Base-by-base conservation (phyloP, 805 yeast species). In the Saccharomycopsis olivae region DNA sequence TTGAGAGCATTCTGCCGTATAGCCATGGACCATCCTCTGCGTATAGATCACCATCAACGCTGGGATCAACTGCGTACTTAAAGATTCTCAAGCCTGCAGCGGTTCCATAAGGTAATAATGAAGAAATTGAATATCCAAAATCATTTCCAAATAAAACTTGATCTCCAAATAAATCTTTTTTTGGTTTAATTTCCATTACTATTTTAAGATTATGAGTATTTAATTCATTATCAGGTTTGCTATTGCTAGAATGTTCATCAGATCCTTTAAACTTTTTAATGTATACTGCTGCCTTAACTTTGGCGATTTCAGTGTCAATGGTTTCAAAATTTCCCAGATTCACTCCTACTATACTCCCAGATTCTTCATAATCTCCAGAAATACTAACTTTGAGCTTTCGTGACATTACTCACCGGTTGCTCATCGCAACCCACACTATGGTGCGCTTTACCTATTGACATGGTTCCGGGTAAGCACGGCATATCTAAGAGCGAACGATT, bases 101-200 rank as follows among this genome's bases (percentile, higher is more conserved):
- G 21, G 65, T 61, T 3, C 75, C 74, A 53, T 62, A 62, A 2
- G 87, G 87, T 9, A 79, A 64, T 39, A 64, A 63, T 35, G 75
- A 75, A 24, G 66, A 59, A 24, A 79, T 68, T 0, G 83, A 77
- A n/a, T 61, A 53, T 8, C 67, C 71, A 52, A 76, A 75, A 50
- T 79, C 86, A 52, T 79, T 79, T 1, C 87, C 87, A 58, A 74
- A 78, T n/a, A 73, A 43, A 30, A 79, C 56, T n/a, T 66, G 64
- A 31, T 69, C 62, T 2, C 81, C 83, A 15, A 49, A 51, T n/a
- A 76, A 15, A n/a, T 10, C 6, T 15, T 15, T 17, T 9, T 51
- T 47, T 36, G 41, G 35, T 28, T 34, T 25, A 14, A 40, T 23
- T 38, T 40, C 9, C 39, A 40, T 20, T 51, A 58, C 32, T 78